Evolutionary conservation across 768 basidiomycete species (phyloP).

Genomic region (Boletus huronensis): DNA sequence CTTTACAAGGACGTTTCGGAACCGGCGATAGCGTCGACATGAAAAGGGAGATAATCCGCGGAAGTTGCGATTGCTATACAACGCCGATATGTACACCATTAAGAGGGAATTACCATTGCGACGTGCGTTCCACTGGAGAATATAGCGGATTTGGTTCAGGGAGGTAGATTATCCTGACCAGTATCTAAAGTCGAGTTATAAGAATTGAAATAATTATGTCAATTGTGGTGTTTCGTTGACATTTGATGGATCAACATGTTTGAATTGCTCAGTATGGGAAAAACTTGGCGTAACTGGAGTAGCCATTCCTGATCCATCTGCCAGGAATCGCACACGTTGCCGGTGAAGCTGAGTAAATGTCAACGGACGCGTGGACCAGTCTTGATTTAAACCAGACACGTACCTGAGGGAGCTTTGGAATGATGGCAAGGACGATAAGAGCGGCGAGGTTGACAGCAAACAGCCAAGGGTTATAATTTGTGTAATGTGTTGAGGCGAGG

Average conservation of each 20-base stretch:
- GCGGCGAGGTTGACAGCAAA: constrained; percentile 90
- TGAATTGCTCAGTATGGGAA: constrained; percentile 45
- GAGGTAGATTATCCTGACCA: constrained; percentile 10
- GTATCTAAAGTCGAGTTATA: constrained; percentile 17
- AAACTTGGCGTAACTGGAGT: constrained; percentile 64
- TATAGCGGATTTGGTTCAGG: constrained; percentile 10
- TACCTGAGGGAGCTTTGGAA: constrained; percentile 96
- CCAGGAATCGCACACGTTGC: constrained; percentile 75
- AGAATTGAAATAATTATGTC: constrained; percentile 7
- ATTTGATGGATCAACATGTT: constrained; percentile 30
- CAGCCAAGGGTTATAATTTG: constrained; percentile 90
- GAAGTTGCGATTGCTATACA: constrained; percentile 25
- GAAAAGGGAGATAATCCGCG: constrained; percentile 10
- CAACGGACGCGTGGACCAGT: constrained; percentile 11
- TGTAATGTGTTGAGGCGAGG: constrained; percentile 96
- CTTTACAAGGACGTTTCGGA: constrained; percentile 21
- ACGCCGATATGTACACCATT: constrained; percentile 34
- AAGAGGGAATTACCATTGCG: constrained; percentile 27
- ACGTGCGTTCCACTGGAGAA: constrained; percentile 17
- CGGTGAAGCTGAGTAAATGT: constrained; percentile 62
- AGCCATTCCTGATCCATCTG: constrained; percentile 58
- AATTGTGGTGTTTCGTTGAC: constrained; percentile 42
- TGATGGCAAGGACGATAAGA: constrained; percentile 69
- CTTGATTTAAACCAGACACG: constrained; percentile 17
- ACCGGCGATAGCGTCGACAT: constrained; percentile 2